Percentiles rank a stretch among this genome's conserved stretches.
phyloP scores from a whole-genome alignment of 371 early-diverging fungal species.

The Circinella umbellata region DNA sequence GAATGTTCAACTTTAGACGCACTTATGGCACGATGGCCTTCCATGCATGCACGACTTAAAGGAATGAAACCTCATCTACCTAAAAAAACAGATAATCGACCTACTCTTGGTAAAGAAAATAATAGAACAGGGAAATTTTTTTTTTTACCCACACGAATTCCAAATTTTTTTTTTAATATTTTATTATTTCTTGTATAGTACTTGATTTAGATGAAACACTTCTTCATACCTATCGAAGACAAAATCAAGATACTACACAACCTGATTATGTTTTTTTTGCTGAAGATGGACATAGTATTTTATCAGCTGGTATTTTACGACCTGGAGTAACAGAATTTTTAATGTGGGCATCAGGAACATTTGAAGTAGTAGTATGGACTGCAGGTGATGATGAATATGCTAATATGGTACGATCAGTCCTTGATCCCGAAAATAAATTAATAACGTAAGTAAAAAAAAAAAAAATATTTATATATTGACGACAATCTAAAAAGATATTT shows the following conservation, averaged over 20 bases:
- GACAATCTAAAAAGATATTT: background rate
- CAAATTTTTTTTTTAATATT: background rate
- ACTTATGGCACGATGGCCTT: slow-evolving; percentile 54
- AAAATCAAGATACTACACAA: slow-evolving; percentile 19
- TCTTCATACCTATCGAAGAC: slow-evolving; percentile 41
- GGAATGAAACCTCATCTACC: slow-evolving; percentile 51
- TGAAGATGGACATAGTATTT: slow-evolving; percentile 32
- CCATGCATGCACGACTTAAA: slow-evolving; percentile 45
- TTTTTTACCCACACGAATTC: background rate
- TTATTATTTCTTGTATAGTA: slow-evolving; percentile 25
- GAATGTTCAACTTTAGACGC: slow-evolving; percentile 51
- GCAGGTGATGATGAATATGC: slow-evolving; percentile 53
- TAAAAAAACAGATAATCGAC: slow-evolving; percentile 42
- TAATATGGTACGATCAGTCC: slow-evolving; percentile 31
- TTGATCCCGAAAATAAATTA: slow-evolving; percentile 42
- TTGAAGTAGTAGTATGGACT: slow-evolving; percentile 57
- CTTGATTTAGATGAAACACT: slow-evolving; percentile 53
- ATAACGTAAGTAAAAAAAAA: slow-evolving; percentile 37
- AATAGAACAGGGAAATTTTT: no score
- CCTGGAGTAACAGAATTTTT: slow-evolving; percentile 53
- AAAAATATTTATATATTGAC: no score
- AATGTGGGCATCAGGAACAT: slow-evolving; percentile 45
- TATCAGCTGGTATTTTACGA: slow-evolving; percentile 47
- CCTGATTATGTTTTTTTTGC: slow-evolving; percentile 47
- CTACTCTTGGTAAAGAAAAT: slow-evolving; percentile 38